Evolutionary conservation across 352 stramenopile species (phyloP), one percentile per base, ranked within the genome.

Genomic region (Phytopythium kandeliae): DNA sequence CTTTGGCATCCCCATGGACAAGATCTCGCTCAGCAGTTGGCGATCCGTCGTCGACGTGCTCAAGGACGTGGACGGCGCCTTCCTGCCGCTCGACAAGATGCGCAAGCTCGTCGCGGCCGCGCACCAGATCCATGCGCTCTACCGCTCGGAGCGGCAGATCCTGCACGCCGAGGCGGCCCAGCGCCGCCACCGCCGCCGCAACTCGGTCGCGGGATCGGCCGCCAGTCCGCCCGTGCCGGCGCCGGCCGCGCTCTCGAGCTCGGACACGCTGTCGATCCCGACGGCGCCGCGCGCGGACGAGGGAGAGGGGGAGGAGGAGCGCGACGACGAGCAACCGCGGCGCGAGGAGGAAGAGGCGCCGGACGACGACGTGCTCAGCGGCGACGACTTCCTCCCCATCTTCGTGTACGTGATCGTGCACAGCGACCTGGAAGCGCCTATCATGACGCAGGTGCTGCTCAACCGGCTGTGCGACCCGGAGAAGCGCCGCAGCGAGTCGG

Each of bases 371-470:
- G 76, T 89, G 48, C 66, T 94, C 35, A 92, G 79, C 45, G 83
- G 80, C 33, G 83, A 92, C 65, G 81, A 92, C 60, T 91, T 94
- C 54, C 57, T 94, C 60, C 80, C 80, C 41, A 92, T 94, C 63
- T 91, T 94, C 71, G 87, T 94, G 68, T 92, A 92, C 68, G 80
- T 94, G 57, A 86, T 94, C 58, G 80, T 94, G 33, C 80, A 92
- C 61, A 86, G 74, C 55, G 69, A 89, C 21, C 60, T 94, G 31
- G 64, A 74, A 37, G 60, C 80, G 26, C 83, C 83, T 2, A 89
- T 94, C 57, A 72, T 90, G 54, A 89, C 81, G 17, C 77, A 92
- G 58, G 76, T 89, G 46, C 67, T 92, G 54, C 61, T 94, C 35
- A 91, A 92, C 58, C 79, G 77, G 24, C 71, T 94, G 25, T 90